Conservation (phyloP, 108 stramenopile genomes). For the Fistulifera pelliculosa region DNA sequence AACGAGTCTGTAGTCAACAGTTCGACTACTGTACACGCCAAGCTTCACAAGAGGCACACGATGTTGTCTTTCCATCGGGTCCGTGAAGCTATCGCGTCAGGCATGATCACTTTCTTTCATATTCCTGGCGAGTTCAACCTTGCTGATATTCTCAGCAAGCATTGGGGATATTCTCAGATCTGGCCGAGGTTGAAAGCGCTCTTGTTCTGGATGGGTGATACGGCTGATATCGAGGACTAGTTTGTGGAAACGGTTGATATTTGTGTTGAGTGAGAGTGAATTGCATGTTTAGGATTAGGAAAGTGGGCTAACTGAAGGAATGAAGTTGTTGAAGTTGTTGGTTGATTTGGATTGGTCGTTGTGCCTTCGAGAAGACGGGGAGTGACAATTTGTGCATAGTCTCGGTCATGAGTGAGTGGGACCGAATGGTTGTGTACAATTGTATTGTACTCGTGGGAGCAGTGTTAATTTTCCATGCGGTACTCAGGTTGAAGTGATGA, state of each 20-base stretch:
- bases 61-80: constrained; percentile 13
- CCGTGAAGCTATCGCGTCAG: constrained; percentile 17
- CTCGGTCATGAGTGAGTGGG: too few species aligned
- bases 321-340: too few species aligned
- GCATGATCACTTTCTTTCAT: constrained; percentile 1
- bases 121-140: constrained; percentile 9
- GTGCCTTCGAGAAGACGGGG: too few species aligned
- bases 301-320: too few species aligned
- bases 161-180: constrained; percentile 3
- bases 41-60: constrained; percentile 16
- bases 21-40: constrained; percentile 6
- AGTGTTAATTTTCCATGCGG: too few species aligned
- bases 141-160: constrained; percentile 15
- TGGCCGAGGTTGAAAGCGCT: not conserved
- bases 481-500: too few species aligned
- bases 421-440: too few species aligned
- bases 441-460: too few species aligned
- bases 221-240: not conserved
- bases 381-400: too few species aligned
- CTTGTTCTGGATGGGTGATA: constrained; percentile 9
- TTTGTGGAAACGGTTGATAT: not conserved
- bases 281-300: too few species aligned
- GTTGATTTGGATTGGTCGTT: too few species aligned
- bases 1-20: constrained; percentile 27
- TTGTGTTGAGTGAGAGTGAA: too few species aligned